A percentile compares a stretch with the other conserved stretches of the same genome.
Evolutionary conservation across 1,139 yeast species (phyloP).

Genomic region (Pichia sp.): DNA sequence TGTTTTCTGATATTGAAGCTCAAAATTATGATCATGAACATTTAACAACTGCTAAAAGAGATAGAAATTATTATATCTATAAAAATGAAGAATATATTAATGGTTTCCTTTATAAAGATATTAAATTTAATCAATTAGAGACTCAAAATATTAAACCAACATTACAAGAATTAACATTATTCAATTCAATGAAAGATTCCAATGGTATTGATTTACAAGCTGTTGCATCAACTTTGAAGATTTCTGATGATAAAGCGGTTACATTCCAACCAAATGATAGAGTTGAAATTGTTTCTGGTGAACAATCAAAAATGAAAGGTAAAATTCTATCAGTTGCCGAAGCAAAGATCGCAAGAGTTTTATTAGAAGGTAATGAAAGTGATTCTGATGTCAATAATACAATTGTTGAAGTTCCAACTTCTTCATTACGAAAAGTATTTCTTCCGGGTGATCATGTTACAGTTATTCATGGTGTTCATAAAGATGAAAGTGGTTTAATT

Average conservation of each 20-base stretch:
- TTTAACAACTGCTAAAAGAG: conserved; percentile 51
- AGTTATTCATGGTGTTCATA: conserved; percentile 83
- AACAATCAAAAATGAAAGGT: conserved; percentile 87
- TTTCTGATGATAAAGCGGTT: conserved; percentile 47
- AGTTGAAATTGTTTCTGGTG: conserved; percentile 88
- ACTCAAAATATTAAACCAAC: conserved; percentile 83
- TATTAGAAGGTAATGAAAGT: conserved; percentile 43
- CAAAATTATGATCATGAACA: conserved; percentile 51
- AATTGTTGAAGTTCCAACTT: conserved; percentile 66
- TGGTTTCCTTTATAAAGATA: conserved; percentile 82
- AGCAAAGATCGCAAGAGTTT: conserved; percentile 57
- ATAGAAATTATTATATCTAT: conserved; percentile 67
- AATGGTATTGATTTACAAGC: conserved; percentile 74
- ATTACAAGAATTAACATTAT: conserved; percentile 80
- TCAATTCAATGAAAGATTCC: conserved; percentile 63
- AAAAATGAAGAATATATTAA: conserved; percentile 84
- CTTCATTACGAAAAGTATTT: conserved; percentile 78
- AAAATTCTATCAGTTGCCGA: conserved; percentile 61
- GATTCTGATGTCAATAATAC: conserved; percentile 35
- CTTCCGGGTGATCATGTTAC: conserved; percentile 93
- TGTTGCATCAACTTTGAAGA: conserved; percentile 76
- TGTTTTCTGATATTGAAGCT: conserved; percentile 70
- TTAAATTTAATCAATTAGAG: conserved; percentile 73
- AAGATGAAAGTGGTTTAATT: conserved; percentile 92
- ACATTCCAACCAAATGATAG: conserved; percentile 89